Evolutionary conservation across 805 yeast genomes (phyloP).

Genomic region (Wickerhamiella sergipiensis): DNA sequence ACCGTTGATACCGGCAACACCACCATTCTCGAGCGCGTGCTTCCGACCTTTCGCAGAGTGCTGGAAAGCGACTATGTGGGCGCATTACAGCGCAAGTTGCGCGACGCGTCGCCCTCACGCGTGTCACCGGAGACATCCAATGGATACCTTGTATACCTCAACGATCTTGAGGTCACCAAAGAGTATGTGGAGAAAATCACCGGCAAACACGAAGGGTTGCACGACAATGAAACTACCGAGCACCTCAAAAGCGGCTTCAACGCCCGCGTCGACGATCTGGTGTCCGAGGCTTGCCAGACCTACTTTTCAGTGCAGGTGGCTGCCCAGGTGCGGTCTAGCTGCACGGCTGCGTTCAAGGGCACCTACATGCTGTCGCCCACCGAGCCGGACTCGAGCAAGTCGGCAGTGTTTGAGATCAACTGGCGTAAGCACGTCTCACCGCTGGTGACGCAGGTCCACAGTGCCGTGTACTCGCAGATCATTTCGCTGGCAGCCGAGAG

Average conservation of each 20-base stretch:
- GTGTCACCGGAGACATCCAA: constrained; percentile 30
- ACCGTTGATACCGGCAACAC: constrained; percentile 60
- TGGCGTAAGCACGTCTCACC: constrained; percentile 61
- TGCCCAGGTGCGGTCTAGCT: constrained; percentile 24
- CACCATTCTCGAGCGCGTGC: constrained; percentile 38
- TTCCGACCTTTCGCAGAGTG: constrained; percentile 42
- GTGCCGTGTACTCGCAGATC: constrained; percentile 35
- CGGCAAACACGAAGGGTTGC: constrained; percentile 16
- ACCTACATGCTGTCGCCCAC: constrained; percentile 24
- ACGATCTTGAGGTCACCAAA: constrained; percentile 54
- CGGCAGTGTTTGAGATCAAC: constrained; percentile 36
- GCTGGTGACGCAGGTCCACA: constrained; percentile 43
- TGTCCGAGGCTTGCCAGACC: constrained; percentile 32
- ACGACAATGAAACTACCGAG: constrained; percentile 8
- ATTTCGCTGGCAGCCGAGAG: constrained; percentile 40
- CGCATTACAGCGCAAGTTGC: constrained; percentile 36
- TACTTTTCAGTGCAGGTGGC: constrained; percentile 25
- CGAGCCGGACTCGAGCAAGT: constrained; percentile 18
- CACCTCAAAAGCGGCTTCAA: constrained; percentile 17
- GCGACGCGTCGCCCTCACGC: constrained; percentile 27
- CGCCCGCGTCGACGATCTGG: constrained; percentile 26
- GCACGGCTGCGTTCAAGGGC: constrained; percentile 28
- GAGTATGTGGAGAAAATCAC: constrained; percentile 38
- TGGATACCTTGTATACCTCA: constrained; percentile 50
- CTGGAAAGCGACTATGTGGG: constrained; percentile 51